Evolutionary conservation across 139 green algal genomes (phyloP).

Genomic region (Picochlorum sp.): DNA sequence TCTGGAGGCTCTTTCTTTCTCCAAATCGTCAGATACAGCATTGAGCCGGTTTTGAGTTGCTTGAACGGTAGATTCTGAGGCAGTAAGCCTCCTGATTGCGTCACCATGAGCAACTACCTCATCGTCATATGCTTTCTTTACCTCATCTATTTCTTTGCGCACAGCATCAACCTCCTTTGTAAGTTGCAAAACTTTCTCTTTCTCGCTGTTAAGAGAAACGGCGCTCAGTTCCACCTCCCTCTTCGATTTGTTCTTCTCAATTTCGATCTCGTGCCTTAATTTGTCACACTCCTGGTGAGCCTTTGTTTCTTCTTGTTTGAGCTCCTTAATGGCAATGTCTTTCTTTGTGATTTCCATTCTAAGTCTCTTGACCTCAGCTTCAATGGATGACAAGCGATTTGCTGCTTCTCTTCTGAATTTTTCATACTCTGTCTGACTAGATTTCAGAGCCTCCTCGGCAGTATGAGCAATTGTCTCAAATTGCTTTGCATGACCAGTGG

Average conservation of each 20-base stretch:
- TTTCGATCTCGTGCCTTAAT: not conserved
- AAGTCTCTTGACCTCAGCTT: conserved; percentile 18
- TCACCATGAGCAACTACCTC: conserved; percentile 41
- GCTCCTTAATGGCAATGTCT: conserved; percentile 17
- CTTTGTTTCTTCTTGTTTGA: conserved; percentile 19
- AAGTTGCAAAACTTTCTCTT: not conserved
- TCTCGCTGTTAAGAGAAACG: not conserved
- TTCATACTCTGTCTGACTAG: conserved; percentile 31
- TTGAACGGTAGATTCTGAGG: not conserved
- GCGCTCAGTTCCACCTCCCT: not conserved
- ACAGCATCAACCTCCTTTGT: conserved; percentile 4
- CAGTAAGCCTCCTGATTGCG: conserved; percentile 8
- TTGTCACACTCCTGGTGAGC: not conserved
- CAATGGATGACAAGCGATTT: conserved; percentile 8
- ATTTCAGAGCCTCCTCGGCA: conserved; percentile 38
- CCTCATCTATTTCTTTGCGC: conserved; percentile 15
- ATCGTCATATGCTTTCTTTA: conserved; percentile 28
- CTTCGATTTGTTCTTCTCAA: conserved; percentile 3
- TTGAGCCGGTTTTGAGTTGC: not conserved
- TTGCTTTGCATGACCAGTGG: conserved; percentile 40
- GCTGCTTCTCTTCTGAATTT: conserved; percentile 29
- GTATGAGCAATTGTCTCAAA: conserved; percentile 42
- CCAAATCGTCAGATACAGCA: not conserved
- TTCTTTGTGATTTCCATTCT: conserved; percentile 7
- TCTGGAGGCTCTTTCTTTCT: not conserved